Evolutionary conservation across 1,284 basidiomycete genomes (phyloP).

Genomic region (Schizopora paradoxa): DNA sequence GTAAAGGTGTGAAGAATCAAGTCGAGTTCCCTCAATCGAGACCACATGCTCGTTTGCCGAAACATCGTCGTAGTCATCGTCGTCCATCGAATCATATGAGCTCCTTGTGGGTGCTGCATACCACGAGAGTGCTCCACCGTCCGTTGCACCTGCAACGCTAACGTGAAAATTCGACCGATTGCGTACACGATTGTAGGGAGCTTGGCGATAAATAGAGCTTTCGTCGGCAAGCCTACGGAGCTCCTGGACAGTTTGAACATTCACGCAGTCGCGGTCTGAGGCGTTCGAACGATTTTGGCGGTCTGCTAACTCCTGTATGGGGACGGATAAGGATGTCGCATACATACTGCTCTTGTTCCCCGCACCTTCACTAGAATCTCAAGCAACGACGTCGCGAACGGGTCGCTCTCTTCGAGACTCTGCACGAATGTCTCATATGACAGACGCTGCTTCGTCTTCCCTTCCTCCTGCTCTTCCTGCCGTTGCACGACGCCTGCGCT

Average conservation of each 20-base stretch:
- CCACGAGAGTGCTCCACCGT: slow-evolving; percentile 3
- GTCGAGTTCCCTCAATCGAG: slow-evolving; percentile 11
- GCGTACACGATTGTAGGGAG: slow-evolving; percentile 27
- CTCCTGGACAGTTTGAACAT: slow-evolving; percentile 55
- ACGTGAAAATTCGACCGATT: slow-evolving; percentile 5
- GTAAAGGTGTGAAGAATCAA: slow-evolving; percentile 13
- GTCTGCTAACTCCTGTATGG: slow-evolving; percentile 61
- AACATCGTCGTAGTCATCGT: slow-evolving; percentile 14
- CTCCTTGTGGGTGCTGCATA: not conserved
- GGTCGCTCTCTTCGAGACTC: slow-evolving; percentile 65
- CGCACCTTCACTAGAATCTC: slow-evolving; percentile 70
- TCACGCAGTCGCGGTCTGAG: slow-evolving; percentile 54
- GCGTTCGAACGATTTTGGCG: slow-evolving; percentile 47
- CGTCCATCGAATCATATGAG: slow-evolving; percentile 7
- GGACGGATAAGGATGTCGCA: not conserved
- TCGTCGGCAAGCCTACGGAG: slow-evolving; percentile 51
- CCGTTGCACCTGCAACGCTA: not conserved
- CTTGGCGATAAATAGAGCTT: slow-evolving; percentile 46
- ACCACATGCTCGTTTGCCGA: slow-evolving; percentile 1
- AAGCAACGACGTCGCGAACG: slow-evolving; percentile 64
- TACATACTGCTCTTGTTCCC: slow-evolving; percentile 4
- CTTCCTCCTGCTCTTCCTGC: slow-evolving; percentile 36
- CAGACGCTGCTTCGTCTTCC: slow-evolving; percentile 51
- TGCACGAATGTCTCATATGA: slow-evolving; percentile 67
- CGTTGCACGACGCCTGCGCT: slow-evolving; percentile 65